Conservation (phyloP, 805 yeast species). For the Candida germanica region DNA sequence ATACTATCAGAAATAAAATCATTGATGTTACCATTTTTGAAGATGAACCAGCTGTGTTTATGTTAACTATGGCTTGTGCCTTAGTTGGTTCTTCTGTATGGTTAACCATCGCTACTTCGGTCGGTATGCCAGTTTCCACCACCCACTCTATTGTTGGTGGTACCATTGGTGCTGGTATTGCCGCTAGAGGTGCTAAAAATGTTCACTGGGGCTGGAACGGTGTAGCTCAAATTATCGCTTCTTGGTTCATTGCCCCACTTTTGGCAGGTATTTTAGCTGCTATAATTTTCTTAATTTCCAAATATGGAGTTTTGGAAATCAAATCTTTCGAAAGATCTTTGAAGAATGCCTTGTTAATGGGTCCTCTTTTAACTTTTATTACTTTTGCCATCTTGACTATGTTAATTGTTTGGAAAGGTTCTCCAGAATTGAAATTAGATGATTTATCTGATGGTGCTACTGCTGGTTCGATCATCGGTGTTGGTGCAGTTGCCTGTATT, state of each 20-base stretch:
- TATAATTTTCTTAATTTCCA: constrained; percentile 55
- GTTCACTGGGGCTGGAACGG: constrained; percentile 78
- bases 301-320: constrained; percentile 59
- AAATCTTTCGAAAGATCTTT: constrained; percentile 41
- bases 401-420: constrained; percentile 80
- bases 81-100: constrained; percentile 69
- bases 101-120: constrained; percentile 62
- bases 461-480: constrained; percentile 61
- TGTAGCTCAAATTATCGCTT: constrained; percentile 68
- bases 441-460: constrained; percentile 51
- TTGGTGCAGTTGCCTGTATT: constrained; percentile 53
- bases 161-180: constrained; percentile 70
- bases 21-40: constrained; percentile 49
- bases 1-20: constrained; percentile 66
- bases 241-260: constrained; percentile 77
- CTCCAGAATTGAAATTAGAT: constrained; percentile 61
- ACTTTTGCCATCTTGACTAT: constrained; percentile 65
- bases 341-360: constrained; percentile 53
- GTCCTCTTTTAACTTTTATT: constrained; percentile 59
- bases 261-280: constrained; percentile 66
- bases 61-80: constrained; percentile 76
- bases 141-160: constrained; percentile 80
- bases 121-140: constrained; percentile 79
- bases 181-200: constrained; percentile 60
- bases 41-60: constrained; percentile 63